Evolutionary conservation across 106 monocot genomes (phyloP).

Genomic region (Hemerocallis citrina): DNA sequence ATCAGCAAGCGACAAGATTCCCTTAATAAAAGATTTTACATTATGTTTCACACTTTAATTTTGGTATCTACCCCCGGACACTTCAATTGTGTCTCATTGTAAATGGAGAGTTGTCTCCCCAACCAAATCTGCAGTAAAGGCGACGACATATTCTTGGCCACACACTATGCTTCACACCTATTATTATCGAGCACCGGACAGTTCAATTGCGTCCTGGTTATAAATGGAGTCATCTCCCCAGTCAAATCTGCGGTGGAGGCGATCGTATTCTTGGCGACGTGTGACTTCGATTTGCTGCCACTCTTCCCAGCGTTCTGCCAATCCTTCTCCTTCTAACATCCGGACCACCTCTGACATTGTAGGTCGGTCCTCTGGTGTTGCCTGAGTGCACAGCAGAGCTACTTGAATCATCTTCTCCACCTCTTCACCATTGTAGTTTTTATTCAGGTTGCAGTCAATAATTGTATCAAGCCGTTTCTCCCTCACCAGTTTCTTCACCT

Average conservation of each 20-base stretch:
- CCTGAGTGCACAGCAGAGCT: constrained; percentile 55
- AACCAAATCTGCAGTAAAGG: too few species aligned
- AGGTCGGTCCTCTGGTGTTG: constrained; percentile 55
- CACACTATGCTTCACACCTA: background rate
- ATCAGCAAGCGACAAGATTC: too few species aligned
- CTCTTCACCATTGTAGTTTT: constrained; percentile 44
- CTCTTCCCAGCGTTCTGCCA: constrained; percentile 73
- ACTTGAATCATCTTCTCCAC: constrained; percentile 78
- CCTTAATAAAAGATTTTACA: too few species aligned
- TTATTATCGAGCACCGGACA: constrained; percentile 66
- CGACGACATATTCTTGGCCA: too few species aligned
- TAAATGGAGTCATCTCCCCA: constrained; percentile 78
- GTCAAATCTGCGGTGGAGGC: constrained; percentile 52
- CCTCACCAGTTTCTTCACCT: constrained; percentile 87
- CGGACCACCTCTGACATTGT: constrained; percentile 71
- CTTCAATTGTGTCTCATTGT: too few species aligned
- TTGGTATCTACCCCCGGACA: too few species aligned
- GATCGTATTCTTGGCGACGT: constrained; percentile 59
- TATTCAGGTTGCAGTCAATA: constrained; percentile 52
- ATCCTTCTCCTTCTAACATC: constrained; percentile 75
- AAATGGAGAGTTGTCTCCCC: too few species aligned
- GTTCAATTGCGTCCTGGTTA: constrained; percentile 66
- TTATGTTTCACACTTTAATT: too few species aligned
- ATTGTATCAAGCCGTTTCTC: constrained; percentile 60
- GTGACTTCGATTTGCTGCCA: constrained; percentile 82